Conservation (phyloP, 305 asterid species). For the Salvia sclarea region DNA sequence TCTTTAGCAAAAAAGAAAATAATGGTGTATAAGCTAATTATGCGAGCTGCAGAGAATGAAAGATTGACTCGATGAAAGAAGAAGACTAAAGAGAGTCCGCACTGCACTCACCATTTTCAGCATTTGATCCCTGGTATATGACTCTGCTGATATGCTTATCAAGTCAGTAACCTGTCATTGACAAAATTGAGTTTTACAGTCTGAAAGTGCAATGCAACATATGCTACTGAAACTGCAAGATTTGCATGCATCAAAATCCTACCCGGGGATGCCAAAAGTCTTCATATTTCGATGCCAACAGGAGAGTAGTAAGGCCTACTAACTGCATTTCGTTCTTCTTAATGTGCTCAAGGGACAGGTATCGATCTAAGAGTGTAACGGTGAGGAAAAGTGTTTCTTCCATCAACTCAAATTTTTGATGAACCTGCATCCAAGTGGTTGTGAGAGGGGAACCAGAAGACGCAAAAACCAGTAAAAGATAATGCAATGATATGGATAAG, state of each 20-base stretch:
- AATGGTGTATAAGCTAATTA: not conserved
- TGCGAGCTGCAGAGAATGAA: not conserved
- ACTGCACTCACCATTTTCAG: slow-evolving; percentile 72
- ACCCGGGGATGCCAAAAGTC: slow-evolving; percentile 97
- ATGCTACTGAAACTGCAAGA: slow-evolving; percentile 4
- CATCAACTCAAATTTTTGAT: slow-evolving; percentile 81
- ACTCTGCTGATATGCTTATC: slow-evolving; percentile 78
- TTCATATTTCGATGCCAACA: slow-evolving; percentile 94
- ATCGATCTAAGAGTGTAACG: slow-evolving; percentile 74
- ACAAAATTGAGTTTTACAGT: slow-evolving; percentile 5
- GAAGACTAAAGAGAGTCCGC: slow-evolving; percentile 5
- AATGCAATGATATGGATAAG: slow-evolving; percentile 16
- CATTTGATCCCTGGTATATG: slow-evolving; percentile 78
- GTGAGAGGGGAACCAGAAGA: slow-evolving; percentile 26
- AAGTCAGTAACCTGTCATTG: slow-evolving; percentile 72
- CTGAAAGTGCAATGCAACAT: not conserved
- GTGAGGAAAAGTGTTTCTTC: slow-evolving; percentile 93
- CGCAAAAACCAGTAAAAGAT: slow-evolving; percentile 29
- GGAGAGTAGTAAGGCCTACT: slow-evolving; percentile 91
- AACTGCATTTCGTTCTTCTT: slow-evolving; percentile 83
- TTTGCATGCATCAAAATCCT: slow-evolving; percentile 34
- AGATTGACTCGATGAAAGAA: not conserved
- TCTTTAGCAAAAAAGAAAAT: not conserved
- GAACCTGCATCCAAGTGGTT: slow-evolving; percentile 59
- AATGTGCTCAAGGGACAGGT: slow-evolving; percentile 63